Base-by-base conservation (phyloP, 2,329 filamentous ascomycete species). In the Neocatenulostroma microsporum region DNA sequence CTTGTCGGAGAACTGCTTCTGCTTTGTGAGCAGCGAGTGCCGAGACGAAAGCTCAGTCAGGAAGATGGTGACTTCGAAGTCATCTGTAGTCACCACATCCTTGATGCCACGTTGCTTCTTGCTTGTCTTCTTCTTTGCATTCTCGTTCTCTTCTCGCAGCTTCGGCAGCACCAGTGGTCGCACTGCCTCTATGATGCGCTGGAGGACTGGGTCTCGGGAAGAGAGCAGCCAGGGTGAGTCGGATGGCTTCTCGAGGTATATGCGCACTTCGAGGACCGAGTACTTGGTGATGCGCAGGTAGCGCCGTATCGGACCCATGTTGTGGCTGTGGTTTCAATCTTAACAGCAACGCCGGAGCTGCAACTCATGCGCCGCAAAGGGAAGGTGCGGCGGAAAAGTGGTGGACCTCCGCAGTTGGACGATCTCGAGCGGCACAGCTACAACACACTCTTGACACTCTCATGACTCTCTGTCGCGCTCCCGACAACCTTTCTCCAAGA, bases 11-110 rank as follows among this genome's bases (percentile, higher is more conserved):
- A 70, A 87, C 13, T 76, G 72, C 63, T 94, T 95, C 51, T 84
- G 79, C 60, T 91, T 94, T 38, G 80, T 82, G 40, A 96, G 72
- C 24, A 98, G 68, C 21, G 86, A 84, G 66, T 96, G 91, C 11
- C 87, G 78, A 3, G 82, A 88, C 34, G 76, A 80, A 6, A 82
- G 83, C 60, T 94, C 85, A 30, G 84, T 93, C 47, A 98, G 69
- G 63, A 95, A 96, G 47, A 98, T 83, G 24, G 87, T 84, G 11
- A 95, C 86, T 57, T 96, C 87, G 56, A 95, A 98, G 49, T 94
- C 89, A 61, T 95, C 89, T 91, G 51, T 37, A 42, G 13, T 27
- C 18, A 95, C 77, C 1, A 94, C 80, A 70, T 96, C 91, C 61
- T 94, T 94, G 49, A 94, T 83, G 0, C 72, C 73, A 50, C 75